Percentiles rank a stretch among this genome's conserved stretches.
phyloP scores from a whole-genome alignment of 2,329 filamentous ascomycete species.

The Arthrobotrys megalospora region DNA sequence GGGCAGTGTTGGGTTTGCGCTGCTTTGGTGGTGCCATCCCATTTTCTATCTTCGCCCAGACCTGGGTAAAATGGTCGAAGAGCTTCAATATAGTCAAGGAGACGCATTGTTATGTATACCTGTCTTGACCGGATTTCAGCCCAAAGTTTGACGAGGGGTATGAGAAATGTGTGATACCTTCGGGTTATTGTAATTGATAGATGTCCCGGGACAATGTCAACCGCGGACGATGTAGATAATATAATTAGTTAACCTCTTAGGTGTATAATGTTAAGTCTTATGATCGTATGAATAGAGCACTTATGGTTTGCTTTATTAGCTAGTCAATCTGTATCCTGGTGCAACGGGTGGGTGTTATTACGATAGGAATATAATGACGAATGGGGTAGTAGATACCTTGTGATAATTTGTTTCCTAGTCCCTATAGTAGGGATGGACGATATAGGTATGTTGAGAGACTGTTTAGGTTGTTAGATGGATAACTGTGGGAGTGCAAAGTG shows the following conservation, averaged over 20 bases:
- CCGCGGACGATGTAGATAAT: neutral
- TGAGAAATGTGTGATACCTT: neutral
- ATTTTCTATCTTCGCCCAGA: conserved; percentile 13
- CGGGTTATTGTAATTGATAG: neutral
- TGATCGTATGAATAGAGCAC: neutral
- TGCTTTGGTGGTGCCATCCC: neutral
- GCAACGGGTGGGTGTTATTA: no score
- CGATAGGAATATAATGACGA: no score
- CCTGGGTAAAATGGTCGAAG: conserved; percentile 24
- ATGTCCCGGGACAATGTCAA: conserved; percentile 2
- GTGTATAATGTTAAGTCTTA: neutral
- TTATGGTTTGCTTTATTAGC: no score
- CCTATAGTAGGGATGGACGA: conserved; percentile 4
- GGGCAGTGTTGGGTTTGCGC: conserved; percentile 22
- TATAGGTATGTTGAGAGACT: neutral
- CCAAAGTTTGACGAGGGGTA: no score
- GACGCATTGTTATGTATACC: conserved; percentile 4
- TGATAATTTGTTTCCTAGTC: neutral
- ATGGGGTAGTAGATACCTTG: neutral
- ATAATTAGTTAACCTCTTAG: neutral
- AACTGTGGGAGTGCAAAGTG: neutral
- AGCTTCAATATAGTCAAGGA: conserved; percentile 38
- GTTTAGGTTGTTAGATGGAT: neutral
- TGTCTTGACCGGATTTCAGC: neutral
- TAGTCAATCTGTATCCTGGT: no score